phyloP scores from a whole-genome alignment of 1,139 yeast genomes.

The Yamadazyma friedrichii region DNA sequence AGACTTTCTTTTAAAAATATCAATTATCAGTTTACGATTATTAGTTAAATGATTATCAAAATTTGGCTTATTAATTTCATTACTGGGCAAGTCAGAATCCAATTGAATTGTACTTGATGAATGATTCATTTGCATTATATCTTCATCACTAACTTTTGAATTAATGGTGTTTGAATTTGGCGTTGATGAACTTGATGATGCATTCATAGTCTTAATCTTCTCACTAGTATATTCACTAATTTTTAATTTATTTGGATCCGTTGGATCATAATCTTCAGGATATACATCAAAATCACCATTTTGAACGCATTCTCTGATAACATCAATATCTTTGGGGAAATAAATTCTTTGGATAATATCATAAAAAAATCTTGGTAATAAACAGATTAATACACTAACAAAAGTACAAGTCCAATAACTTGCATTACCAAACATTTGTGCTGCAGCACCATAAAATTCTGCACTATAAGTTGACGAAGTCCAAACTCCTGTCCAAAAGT shows the following conservation, averaged over 20 bases:
- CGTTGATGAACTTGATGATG: slow-evolving; percentile 7
- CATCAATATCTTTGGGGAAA: slow-evolving; percentile 79
- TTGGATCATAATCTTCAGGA: slow-evolving; percentile 62
- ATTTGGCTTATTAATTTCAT: not conserved
- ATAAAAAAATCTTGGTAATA: slow-evolving; percentile 72
- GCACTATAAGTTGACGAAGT: slow-evolving; percentile 53
- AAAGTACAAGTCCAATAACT: slow-evolving; percentile 82
- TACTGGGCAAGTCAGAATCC: not conserved
- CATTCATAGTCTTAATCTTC: slow-evolving; percentile 18
- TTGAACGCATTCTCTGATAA: slow-evolving; percentile 72
- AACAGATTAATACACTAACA: slow-evolving; percentile 67
- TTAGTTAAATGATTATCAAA: slow-evolving; percentile 5
- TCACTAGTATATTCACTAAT: slow-evolving; percentile 30
- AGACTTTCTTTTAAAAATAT: slow-evolving; percentile 28
- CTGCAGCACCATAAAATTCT: slow-evolving; percentile 77
- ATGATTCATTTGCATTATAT: slow-evolving; percentile 10
- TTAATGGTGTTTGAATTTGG: slow-evolving; percentile 7
- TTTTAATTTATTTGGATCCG: slow-evolving; percentile 50
- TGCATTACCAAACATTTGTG: slow-evolving; percentile 68
- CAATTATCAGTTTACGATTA: slow-evolving; percentile 24
- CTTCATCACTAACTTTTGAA: slow-evolving; percentile 6
- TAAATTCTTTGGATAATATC: slow-evolving; percentile 63
- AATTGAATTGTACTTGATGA: slow-evolving; percentile 16
- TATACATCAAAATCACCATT: slow-evolving; percentile 60
- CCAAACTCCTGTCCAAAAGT: slow-evolving; percentile 93